Conservation (phyloP, 2,329 filamentous ascomycete genomes). For the Verticillium zaregamsianum region DNA sequence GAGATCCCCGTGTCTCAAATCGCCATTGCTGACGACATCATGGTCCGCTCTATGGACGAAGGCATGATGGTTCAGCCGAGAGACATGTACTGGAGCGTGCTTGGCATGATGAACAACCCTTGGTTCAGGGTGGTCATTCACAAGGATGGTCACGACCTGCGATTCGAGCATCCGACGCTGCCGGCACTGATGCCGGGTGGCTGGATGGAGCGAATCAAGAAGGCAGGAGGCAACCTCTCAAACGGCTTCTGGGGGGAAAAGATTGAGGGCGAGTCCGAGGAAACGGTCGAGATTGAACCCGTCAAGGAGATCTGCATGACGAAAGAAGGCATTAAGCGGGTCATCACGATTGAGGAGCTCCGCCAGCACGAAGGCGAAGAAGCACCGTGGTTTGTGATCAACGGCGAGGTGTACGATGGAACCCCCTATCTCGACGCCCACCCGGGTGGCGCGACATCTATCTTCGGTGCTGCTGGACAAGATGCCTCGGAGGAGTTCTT, state of each 20-base stretch:
- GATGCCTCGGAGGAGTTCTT: constrained; percentile 87
- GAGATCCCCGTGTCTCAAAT: constrained; percentile 62
- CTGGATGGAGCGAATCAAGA: constrained; percentile 93
- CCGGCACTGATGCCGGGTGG: constrained; percentile 73
- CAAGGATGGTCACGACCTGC: constrained; percentile 57
- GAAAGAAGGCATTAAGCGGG: constrained; percentile 57
- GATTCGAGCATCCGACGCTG: constrained; percentile 87
- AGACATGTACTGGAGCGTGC: constrained; percentile 94
- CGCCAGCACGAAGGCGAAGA: constrained; percentile 60
- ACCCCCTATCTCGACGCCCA: constrained; percentile 76
- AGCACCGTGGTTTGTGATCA: constrained; percentile 81
- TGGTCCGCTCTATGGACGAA: constrained; percentile 87
- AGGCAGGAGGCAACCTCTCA: constrained; percentile 69
- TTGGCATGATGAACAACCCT: constrained; percentile 98
- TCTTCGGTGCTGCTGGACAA: constrained; percentile 74
- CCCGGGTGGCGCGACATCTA: constrained; percentile 82
- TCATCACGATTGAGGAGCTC: constrained; percentile 69
- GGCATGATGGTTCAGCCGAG: constrained; percentile 80
- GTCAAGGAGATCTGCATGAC: constrained; percentile 73
- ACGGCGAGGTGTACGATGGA: constrained; percentile 86
- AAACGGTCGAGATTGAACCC: constrained; percentile 38
- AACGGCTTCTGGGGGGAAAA: constrained; percentile 86
- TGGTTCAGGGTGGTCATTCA: constrained; percentile 83
- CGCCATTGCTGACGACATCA: constrained; percentile 62
- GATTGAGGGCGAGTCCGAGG: constrained; percentile 45